These are phyloP conservation scores for Pelargonium cotyledonis DNA, from an alignment of 441 rosid species.

Conservation along the genomic window DNA sequence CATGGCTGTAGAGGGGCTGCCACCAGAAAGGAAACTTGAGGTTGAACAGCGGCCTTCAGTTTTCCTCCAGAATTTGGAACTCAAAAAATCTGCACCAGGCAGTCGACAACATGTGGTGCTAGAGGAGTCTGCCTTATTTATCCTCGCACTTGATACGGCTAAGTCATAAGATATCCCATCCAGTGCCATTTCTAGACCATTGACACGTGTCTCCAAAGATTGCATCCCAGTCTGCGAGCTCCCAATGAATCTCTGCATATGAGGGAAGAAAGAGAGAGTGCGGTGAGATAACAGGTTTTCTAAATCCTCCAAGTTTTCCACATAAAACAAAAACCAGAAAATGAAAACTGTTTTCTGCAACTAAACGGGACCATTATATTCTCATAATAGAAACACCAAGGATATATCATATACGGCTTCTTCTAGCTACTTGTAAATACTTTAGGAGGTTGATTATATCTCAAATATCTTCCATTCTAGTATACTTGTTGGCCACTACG, in stretches of 20 bases:
- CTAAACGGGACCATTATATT: too few species aligned
- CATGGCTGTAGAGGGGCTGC: conserved; percentile 23
- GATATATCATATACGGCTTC: background rate
- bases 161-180: conserved; percentile 90
- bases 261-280: conserved; percentile 18
- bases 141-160: conserved; percentile 71
- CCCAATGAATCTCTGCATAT: conserved; percentile 67
- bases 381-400: too few species aligned
- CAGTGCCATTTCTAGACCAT: conserved; percentile 74
- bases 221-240: conserved; percentile 76
- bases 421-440: background rate
- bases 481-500: too few species aligned
- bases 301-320: too few species aligned
- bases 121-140: conserved; percentile 37
- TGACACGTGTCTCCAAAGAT: conserved; percentile 77
- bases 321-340: too few species aligned
- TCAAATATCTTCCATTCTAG: background rate
- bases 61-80: conserved; percentile 75
- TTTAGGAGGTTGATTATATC: background rate
- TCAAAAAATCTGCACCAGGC: conserved; percentile 60
- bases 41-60: conserved; percentile 33
- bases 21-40: conserved; percentile 35
- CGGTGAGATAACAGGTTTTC: conserved; percentile 3
- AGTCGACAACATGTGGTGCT: conserved; percentile 65
- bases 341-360: background rate